Evolutionary conservation across 352 stramenopile genomes (phyloP).

Genomic region (Ophiocytium majus): DNA sequence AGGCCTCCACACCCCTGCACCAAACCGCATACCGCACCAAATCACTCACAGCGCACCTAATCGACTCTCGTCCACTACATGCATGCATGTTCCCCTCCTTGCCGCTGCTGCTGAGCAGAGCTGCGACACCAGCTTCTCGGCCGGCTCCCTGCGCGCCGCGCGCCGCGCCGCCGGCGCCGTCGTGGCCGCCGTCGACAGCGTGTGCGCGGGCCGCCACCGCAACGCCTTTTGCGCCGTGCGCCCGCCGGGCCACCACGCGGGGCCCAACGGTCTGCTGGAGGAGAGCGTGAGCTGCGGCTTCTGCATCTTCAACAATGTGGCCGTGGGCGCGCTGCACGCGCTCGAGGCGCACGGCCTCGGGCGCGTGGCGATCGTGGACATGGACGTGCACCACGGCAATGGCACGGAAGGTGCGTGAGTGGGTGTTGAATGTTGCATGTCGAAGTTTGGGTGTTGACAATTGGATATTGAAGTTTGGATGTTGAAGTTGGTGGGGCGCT

Average conservation of each 20-base stretch:
- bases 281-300: slow-evolving; percentile 69
- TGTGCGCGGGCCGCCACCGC: slow-evolving; percentile 77
- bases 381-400: slow-evolving; percentile 75
- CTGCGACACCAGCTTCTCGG: slow-evolving; percentile 61
- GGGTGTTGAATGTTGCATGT: not conserved
- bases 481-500: no score
- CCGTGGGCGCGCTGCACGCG: slow-evolving; percentile 75
- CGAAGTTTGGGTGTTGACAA: no score
- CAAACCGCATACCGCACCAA: no score
- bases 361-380: slow-evolving; percentile 79
- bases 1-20: no score
- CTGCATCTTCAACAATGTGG: slow-evolving; percentile 87
- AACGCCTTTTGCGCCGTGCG: slow-evolving; percentile 95
- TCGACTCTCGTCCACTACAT: no score
- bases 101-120: slow-evolving; percentile 24
- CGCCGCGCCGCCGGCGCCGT: slow-evolving; percentile 69
- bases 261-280: slow-evolving; percentile 63
- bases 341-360: slow-evolving; percentile 63
- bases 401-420: slow-evolving; percentile 15
- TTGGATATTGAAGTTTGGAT: not conserved
- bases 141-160: slow-evolving; percentile 61
- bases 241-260: slow-evolving; percentile 93
- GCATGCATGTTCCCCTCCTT: no score
- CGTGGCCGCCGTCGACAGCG: slow-evolving; percentile 74
- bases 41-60: no score